Percentiles rank a stretch among this genome's conserved stretches.
phyloP scores from a whole-genome alignment of 306 rosid species.

The Vigna nakashimae region DNA sequence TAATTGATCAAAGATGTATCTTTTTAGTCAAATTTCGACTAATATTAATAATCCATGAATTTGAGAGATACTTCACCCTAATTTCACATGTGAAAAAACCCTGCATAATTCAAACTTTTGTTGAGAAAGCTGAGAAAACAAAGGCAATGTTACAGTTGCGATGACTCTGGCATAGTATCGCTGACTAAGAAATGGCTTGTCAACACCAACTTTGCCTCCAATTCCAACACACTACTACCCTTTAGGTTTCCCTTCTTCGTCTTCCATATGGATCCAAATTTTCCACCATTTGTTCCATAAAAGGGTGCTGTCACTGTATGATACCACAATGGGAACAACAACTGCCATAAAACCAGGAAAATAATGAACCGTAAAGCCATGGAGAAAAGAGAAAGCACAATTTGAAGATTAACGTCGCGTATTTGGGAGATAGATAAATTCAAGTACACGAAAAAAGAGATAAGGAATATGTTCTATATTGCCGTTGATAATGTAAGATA shows the following conservation, averaged over 20 bases:
- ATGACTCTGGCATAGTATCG: slow-evolving; percentile 7
- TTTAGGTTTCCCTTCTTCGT: not conserved
- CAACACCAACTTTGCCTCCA: not conserved
- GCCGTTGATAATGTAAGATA: no score
- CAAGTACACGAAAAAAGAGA: no score
- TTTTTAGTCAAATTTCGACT: no score
- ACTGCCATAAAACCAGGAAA: not conserved
- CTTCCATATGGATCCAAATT: not conserved
- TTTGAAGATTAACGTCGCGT: no score
- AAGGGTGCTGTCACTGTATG: not conserved
- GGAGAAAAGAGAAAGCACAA: no score
- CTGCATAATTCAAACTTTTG: not conserved
- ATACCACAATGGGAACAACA: slow-evolving; percentile 2
- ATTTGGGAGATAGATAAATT: no score
- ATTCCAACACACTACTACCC: not conserved
- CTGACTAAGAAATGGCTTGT: slow-evolving; percentile 12
- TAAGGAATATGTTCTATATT: not conserved
- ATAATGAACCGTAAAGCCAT: no score
- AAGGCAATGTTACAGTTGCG: slow-evolving; percentile 7
- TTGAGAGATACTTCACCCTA: no score
- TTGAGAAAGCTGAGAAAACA: not conserved
- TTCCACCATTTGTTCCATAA: not conserved
- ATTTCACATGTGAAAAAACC: no score
- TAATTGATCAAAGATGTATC: no score
- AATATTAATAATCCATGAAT: no score